phyloP scores from a whole-genome alignment of 2,329 filamentous ascomycete genomes.

The Botrytis hyacinthi region DNA sequence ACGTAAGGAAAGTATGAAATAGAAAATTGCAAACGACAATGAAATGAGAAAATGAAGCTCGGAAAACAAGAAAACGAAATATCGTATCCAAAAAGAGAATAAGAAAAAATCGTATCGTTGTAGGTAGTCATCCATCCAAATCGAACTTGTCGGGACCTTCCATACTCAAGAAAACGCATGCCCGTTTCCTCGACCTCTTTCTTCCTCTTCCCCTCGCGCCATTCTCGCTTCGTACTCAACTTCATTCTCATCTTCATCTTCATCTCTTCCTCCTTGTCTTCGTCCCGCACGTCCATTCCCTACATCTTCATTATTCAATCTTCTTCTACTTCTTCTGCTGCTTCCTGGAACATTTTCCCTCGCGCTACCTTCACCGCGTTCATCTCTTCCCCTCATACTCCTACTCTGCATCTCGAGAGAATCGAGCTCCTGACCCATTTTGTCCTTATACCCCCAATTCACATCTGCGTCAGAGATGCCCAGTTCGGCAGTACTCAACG shows the following conservation, averaged over 20 bases:
- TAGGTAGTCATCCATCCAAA: neutral
- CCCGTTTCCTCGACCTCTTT: neutral
- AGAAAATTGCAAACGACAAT: neutral
- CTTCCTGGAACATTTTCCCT: rapidly evolving
- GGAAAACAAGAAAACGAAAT: neutral
- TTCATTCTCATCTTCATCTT: neutral
- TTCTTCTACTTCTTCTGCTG: neutral
- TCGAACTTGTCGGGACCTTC: neutral
- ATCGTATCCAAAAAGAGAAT: neutral
- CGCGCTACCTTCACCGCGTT: neutral
- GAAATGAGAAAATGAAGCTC: neutral
- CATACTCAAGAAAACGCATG: neutral
- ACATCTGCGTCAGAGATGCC: neutral
- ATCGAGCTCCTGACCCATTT: conserved; percentile 15
- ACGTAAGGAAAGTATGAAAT: neutral
- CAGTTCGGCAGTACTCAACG: neutral
- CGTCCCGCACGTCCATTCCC: neutral
- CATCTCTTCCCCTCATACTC: neutral
- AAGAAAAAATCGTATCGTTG: neutral
- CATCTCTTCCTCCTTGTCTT: neutral
- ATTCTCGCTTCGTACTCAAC: neutral
- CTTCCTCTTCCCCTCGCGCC: neutral
- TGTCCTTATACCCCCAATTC: conserved; percentile 15
- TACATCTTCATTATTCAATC: neutral
- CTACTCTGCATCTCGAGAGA: neutral